Percentiles rank a stretch among this genome's conserved stretches.
Evolutionary conservation across 2,329 filamentous ascomycete genomes (phyloP).

Genomic region (Xylaria hypoxylon): DNA sequence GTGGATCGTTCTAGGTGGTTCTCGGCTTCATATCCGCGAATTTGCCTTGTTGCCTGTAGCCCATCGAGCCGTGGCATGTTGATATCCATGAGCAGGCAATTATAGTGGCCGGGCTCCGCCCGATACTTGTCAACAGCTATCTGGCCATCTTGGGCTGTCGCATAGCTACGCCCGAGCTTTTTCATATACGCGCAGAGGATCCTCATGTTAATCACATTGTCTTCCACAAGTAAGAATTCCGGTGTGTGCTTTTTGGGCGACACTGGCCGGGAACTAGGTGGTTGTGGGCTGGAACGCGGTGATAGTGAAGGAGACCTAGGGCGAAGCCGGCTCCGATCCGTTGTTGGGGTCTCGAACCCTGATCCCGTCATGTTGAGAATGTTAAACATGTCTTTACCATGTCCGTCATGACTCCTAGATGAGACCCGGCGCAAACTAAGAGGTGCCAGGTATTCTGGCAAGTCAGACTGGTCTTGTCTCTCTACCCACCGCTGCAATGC

Average conservation of each 20-base stretch:
- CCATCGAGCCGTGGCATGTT: conserved; percentile 38
- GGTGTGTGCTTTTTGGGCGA: conserved; percentile 5
- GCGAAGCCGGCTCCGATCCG: background rate
- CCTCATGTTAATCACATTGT: conserved; percentile 55
- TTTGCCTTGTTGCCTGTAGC: conserved; percentile 31
- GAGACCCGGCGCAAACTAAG: conserved; percentile 8
- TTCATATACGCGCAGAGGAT: conserved; percentile 50
- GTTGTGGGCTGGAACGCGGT: conserved; percentile 19
- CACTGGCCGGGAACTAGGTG: background rate
- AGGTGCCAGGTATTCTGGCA: conserved; percentile 5
- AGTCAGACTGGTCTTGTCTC: conserved; percentile 16
- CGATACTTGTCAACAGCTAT: conserved; percentile 31
- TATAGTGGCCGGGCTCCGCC: conserved; percentile 23
- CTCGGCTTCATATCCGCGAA: conserved; percentile 41
- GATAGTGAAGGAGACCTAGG: conserved; percentile 25
- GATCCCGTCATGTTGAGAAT: conserved; percentile 3
- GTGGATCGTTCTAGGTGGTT: conserved; percentile 53
- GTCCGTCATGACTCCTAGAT: background rate
- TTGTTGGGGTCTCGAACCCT: conserved; percentile 13
- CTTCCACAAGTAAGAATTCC: conserved; percentile 54
- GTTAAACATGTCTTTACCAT: background rate
- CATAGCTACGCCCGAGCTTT: conserved; percentile 43
- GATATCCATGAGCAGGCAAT: conserved; percentile 38
- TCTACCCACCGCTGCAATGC: conserved; percentile 33
- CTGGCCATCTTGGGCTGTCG: conserved; percentile 34